Base-by-base conservation (phyloP, 768 basidiomycete genomes). In the Russula foetens region DNA sequence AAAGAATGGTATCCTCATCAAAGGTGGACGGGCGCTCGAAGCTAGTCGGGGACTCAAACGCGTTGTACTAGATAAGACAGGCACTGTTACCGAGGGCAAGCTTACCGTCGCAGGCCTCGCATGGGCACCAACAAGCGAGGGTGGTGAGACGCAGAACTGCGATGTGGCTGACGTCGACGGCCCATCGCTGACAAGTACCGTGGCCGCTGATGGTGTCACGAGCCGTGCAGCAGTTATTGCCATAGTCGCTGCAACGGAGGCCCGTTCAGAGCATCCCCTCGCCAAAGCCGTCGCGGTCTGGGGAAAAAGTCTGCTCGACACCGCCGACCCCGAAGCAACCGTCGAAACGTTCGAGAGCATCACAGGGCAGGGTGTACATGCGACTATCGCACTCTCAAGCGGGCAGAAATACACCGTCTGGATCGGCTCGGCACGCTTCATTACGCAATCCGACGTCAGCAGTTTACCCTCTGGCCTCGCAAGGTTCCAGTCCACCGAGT, bases 1-100 rank as follows among this genome's bases (percentile, higher is more conserved):
- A 9, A 82, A 89, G 76, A 96, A 98, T 68, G 96, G 97, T 0
- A 98, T 99, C 60, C 75, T 99, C 48, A 98, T 99, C 83, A 99
- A 99, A 71, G 95, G 97, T 23, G 97, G 95, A 2, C 80, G 89
- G 15, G 95, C 97, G 3, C 77, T 99, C 28, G 97, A 99, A 70
- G 93, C 92, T 3, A 93, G 92, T 72, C 85, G 83, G 65, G 78
- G 79, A 53, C 84, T 98, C 68, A 84, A 85, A 70, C 79, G 84
- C 15, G 84, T 98, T 63, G 83, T 97, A 0, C 71, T 98, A 51
- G 97, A 99, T 80, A 99, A 99, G 79, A 99, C 97, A 0, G 97
- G 97, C 12, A 99, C 97, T 0, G 84, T 99, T 12, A 99, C 97
- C 0, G 81, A 92, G 49, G 97, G 97, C n/a, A 97, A 92, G 74